These are phyloP conservation scores for Sphaerobolus stellatus DNA, from an alignment of 1,284 basidiomycete genomes.

Conservation along the genomic window DNA sequence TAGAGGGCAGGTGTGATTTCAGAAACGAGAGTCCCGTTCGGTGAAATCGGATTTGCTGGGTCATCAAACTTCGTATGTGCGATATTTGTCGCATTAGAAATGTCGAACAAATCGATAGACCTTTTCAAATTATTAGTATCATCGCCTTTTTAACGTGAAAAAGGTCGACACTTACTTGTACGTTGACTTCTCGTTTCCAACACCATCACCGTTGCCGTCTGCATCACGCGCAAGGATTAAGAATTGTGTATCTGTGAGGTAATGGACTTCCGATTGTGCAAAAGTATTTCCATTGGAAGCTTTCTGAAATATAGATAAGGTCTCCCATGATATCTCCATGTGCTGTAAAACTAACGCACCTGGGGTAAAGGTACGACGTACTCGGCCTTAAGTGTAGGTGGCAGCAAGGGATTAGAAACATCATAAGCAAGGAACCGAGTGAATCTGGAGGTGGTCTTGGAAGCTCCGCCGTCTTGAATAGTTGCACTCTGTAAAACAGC, in stretches of 20 bases:
- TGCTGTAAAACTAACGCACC: not conserved
- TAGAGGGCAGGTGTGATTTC: constrained; percentile 56
- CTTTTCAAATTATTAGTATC: constrained; percentile 24
- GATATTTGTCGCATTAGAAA: constrained; percentile 61
- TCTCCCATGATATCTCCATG: not conserved
- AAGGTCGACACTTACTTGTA: constrained; percentile 50
- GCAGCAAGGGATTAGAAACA: constrained; percentile 26
- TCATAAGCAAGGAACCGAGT: constrained; percentile 60
- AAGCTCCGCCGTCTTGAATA: constrained; percentile 60
- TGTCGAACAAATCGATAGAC: constrained; percentile 59
- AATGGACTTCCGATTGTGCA: constrained; percentile 58
- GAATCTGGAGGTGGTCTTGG: constrained; percentile 46
- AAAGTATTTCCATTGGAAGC: constrained; percentile 49
- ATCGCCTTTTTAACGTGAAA: not conserved
- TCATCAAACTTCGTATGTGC: constrained; percentile 56
- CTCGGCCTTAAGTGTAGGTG: constrained; percentile 49
- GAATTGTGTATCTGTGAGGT: constrained; percentile 52
- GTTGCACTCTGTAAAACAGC: constrained; percentile 64
- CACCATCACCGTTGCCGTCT: constrained; percentile 56
- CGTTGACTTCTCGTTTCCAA: constrained; percentile 41
- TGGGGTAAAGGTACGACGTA: constrained; percentile 63
- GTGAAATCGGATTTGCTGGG: constrained; percentile 52
- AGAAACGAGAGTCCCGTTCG: constrained; percentile 47
- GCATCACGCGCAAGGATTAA: constrained; percentile 61
- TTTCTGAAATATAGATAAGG: constrained; percentile 22